Conservation (phyloP, 371 early-diverging fungal species). For the Apophysomyces ossiformis region DNA sequence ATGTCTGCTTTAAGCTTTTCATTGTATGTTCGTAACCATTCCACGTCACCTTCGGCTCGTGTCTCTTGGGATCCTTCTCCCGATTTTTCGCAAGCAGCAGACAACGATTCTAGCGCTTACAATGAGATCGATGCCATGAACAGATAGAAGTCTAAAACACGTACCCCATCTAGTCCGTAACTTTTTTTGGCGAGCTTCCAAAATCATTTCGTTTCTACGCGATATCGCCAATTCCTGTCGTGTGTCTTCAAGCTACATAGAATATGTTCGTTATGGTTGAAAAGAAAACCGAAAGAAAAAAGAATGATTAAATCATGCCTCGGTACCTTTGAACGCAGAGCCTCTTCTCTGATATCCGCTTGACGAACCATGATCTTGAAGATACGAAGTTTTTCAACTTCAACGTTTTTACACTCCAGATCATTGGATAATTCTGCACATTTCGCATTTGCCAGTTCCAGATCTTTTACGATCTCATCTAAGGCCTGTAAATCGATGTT, state of each 20-base stretch:
- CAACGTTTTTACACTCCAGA: conserved; percentile 31
- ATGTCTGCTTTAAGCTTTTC: conserved; percentile 46
- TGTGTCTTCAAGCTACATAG: conserved; percentile 43
- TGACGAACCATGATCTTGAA: conserved; percentile 50
- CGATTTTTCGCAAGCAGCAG: conserved; percentile 33
- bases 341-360: conserved; percentile 50
- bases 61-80: conserved; percentile 2
- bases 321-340: conserved; percentile 39
- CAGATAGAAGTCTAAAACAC: neutral
- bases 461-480: conserved; percentile 20
- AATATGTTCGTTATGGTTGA: neutral
- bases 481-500: neutral
- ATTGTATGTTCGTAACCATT: conserved; percentile 45
- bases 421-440: conserved; percentile 43
- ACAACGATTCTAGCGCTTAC: conserved; percentile 29
- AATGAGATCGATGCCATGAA: neutral
- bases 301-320: neutral
- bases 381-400: conserved; percentile 48
- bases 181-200: conserved; percentile 54
- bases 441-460: conserved; percentile 39
- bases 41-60: conserved; percentile 23
- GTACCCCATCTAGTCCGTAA: conserved; percentile 44
- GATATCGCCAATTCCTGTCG: conserved; percentile 48
- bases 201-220: conserved; percentile 39
- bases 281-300: too few species aligned